Percentiles rank a stretch among this genome's conserved stretches.
phyloP scores from a whole-genome alignment of 805 yeast genomes.

The Saccharomycopsis sp. region DNA sequence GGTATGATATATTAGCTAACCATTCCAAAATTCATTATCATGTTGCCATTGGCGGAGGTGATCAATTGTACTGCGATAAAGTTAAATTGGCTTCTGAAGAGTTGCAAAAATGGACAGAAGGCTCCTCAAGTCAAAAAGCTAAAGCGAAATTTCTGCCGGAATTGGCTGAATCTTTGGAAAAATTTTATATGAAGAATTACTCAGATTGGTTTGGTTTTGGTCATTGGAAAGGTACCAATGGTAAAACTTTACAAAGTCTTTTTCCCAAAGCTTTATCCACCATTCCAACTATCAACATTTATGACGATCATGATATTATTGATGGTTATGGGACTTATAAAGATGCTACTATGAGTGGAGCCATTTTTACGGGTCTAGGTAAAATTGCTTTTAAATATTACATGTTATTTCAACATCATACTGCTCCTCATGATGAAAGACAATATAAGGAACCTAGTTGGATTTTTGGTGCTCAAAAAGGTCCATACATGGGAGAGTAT shows the following conservation, averaged over 20 bases:
- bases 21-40: conserved; percentile 61
- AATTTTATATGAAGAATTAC: conserved; percentile 66
- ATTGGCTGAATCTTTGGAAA: conserved; percentile 43
- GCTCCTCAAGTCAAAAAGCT: conserved; percentile 35
- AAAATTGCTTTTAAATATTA: conserved; percentile 74
- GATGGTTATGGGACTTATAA: conserved; percentile 92
- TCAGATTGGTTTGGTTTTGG: conserved; percentile 87
- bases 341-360: conserved; percentile 61
- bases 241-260: conserved; percentile 54
- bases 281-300: conserved; percentile 80
- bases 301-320: conserved; percentile 93
- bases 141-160: conserved; percentile 35
- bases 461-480: conserved; percentile 47
- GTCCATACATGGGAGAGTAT: conserved; percentile 59
- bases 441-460: conserved; percentile 39
- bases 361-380: conserved; percentile 65
- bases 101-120: conserved; percentile 54
- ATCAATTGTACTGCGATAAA: conserved; percentile 84
- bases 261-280: conserved; percentile 70
- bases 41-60: conserved; percentile 97
- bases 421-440: conserved; percentile 35
- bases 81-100: conserved; percentile 47
- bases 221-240: conserved; percentile 61
- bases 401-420: conserved; percentile 86
- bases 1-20: conserved; percentile 73